These are phyloP conservation scores for Nakaseomyces kungkrabaensis DNA, from an alignment of 1,139 yeast genomes.

Conservation along the genomic window DNA sequence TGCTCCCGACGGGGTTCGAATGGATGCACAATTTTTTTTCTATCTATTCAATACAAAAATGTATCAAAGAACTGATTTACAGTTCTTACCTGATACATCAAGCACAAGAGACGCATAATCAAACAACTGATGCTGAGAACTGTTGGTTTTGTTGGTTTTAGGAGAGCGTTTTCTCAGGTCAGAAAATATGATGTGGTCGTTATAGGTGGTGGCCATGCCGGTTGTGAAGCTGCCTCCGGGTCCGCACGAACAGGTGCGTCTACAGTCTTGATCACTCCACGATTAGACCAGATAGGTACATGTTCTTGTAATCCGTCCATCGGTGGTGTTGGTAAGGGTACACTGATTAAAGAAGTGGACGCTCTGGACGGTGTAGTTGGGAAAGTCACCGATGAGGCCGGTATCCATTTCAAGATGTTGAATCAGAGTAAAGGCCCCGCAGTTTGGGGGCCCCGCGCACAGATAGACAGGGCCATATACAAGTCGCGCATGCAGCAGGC, in stretches of 20 bases:
- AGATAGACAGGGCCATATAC: slow-evolving; percentile 79
- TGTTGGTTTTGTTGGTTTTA: no score
- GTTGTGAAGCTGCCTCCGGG: slow-evolving; percentile 95
- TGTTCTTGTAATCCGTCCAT: slow-evolving; percentile 96
- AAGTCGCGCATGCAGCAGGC: slow-evolving; percentile 68
- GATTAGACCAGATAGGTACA: slow-evolving; percentile 66
- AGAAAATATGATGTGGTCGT: slow-evolving; percentile 52
- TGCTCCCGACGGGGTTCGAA: not conserved
- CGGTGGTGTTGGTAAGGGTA: slow-evolving; percentile 99
- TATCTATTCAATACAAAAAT: not conserved
- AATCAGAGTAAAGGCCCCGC: slow-evolving; percentile 92
- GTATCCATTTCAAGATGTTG: slow-evolving; percentile 81
- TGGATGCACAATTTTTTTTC: not conserved
- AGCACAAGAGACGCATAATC: no score
- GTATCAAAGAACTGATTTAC: no score
- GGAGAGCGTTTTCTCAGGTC: no score
- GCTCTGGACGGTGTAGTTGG: slow-evolving; percentile 92
- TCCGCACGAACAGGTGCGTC: slow-evolving; percentile 72
- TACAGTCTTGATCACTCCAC: slow-evolving; percentile 75
- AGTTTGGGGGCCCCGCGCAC: slow-evolving; percentile 98
- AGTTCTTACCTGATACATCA: no score
- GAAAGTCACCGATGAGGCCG: slow-evolving; percentile 78
- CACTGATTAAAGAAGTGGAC: slow-evolving; percentile 82
- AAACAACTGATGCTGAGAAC: no score
- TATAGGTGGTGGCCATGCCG: slow-evolving; percentile 98